Conservation (phyloP, 805 yeast genomes). For the Teunomyces lycoperdinae region DNA sequence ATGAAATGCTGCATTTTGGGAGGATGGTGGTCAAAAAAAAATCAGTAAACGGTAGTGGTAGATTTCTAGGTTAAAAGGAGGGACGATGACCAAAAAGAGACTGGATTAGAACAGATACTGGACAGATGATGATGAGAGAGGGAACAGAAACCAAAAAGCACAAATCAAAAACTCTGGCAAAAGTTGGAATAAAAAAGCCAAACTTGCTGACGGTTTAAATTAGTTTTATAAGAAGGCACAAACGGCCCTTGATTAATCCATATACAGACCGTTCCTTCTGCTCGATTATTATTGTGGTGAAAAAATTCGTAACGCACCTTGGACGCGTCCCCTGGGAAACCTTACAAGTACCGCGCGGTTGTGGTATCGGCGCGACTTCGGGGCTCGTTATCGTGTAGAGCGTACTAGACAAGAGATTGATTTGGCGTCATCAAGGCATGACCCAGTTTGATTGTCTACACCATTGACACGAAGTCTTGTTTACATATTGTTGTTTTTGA, state of each 20-base stretch:
- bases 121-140: background rate
- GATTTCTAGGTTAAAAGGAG: background rate
- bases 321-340: slow-evolving; percentile 2
- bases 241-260: slow-evolving; percentile 1
- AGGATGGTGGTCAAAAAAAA: background rate
- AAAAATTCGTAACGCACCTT: slow-evolving; percentile 2
- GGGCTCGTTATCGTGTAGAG: background rate
- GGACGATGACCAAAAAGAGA: background rate
- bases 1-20: slow-evolving; percentile 1
- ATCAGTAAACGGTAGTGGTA: too few species aligned
- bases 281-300: slow-evolving; percentile 1
- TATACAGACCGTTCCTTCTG: slow-evolving; percentile 4
- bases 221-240: slow-evolving; percentile 8
- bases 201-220: background rate
- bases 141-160: slow-evolving; percentile 2
- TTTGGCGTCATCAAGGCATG: background rate
- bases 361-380: background rate
- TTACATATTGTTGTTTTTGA: background rate
- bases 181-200: slow-evolving; percentile 1
- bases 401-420: background rate
- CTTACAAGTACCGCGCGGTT: slow-evolving; percentile 2
- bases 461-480: background rate
- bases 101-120: background rate
- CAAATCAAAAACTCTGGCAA: background rate
- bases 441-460: background rate